Base-by-base conservation (phyloP, 2,329 filamentous ascomycete species). In the Hypoxylon sp. region DNA sequence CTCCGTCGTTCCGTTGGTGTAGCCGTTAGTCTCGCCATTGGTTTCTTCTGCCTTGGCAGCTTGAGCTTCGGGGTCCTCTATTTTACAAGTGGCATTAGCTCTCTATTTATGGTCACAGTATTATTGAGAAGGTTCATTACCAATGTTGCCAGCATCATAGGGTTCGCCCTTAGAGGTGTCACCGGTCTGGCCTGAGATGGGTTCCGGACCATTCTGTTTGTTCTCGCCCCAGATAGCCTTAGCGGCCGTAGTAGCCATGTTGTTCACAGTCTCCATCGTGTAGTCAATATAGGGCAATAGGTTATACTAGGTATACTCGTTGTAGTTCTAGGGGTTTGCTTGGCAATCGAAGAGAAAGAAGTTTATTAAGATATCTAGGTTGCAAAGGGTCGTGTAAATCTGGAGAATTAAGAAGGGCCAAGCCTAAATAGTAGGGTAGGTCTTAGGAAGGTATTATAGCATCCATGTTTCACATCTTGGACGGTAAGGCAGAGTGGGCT, bases 131-230 rank as follows among this genome's bases (percentile, higher is more conserved):
- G 19, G 8, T 51, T 54, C 29, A 15, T 84, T 86, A 82, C 88
- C 85, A n/a, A 87, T 81, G 78, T 96, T 96, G 53, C 93, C 93
- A 64, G 89, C 88, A 76, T 96, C 93, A 74, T 90, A 97, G 0
- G 93, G 93, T 78, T 95, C 90, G 11, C 87, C 88, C 47, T 84
- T 85, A 24, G 86, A 85, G 3, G 92, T 91, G 76, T 91, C 82
- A 42, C 93, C 93, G 63, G 85, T 82, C 56, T 88, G 82, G 21
- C 93, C 93, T 19, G 92, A 91, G 48, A 94, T 79, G 17, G 93
- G 93, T 81, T 97, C 93, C 79, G 82, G 56, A 77, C 79, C 44
- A 81, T 57, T 69, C 59, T 73, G 71, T 37, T 73, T 75, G 63
- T 66, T 75, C 31, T 82, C 81, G 11, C 84, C 84, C 83, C 83